Base-by-base conservation (phyloP, 176 grass and related monocot genomes). In the Dendrocalamus sinicus region DNA sequence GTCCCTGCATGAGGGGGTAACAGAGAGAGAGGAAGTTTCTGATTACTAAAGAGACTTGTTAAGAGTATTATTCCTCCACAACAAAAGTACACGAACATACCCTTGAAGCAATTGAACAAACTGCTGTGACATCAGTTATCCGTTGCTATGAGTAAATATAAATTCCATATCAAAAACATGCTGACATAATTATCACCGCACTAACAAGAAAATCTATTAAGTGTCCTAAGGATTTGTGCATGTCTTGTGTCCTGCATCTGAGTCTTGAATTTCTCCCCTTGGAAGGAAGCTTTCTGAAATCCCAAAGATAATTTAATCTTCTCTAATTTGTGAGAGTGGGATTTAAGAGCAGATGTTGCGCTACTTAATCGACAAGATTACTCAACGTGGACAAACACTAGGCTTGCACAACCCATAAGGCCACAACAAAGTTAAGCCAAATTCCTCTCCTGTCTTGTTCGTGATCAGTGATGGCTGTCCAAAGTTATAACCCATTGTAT, bases 241-340 rank as follows among this genome's bases (percentile, higher is more conserved):
- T 94, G 74, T 48, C 71, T 86, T 14, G 86, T 66, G 61, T 99
- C 96, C 86, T 91, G 78, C 90, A 94, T 92, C 75, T 88, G 86
- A 82, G 93, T 94, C 75, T 78, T 91, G 23, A 99, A 79, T 89
- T 94, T 99, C 48, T 94, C 93, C 77, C 67, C 88, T 83, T 75
- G 88, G 47, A 99, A 99, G 22, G 91, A 85, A 89, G 92, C 93
- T 89, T 96, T 99, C 66, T 94, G 85, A 81, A 99, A 91, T 40
- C 93, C 93, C 70, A 99, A 88, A 32, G 86, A 87, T 70, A 99
- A 41, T 68, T 99, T 99, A 37, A 94, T 83, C 75, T 86, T 95
- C 70, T 96, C 93, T 83, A 99, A 78, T 81, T 86, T 83, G 58
- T 99, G 86, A 0, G 92, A 85, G 41, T 84, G 53, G 20, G 96